Percentiles rank a stretch among this genome's conserved stretches.
Evolutionary conservation across 306 rosid genomes (phyloP).

Genomic region (Dryas octopetala): DNA sequence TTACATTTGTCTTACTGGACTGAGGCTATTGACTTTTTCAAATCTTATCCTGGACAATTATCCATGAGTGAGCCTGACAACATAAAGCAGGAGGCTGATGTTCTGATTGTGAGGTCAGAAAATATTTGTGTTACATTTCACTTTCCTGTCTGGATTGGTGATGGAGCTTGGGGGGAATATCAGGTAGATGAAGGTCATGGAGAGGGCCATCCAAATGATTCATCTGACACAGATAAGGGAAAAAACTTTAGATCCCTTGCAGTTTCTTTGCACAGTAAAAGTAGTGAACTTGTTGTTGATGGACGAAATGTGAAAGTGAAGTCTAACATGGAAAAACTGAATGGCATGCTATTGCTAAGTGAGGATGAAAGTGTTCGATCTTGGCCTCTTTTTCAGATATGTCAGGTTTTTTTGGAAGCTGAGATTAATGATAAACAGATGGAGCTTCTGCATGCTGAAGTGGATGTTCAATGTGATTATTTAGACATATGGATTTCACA

Average conservation of each 20-base stretch:
- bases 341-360: conserved; percentile 44
- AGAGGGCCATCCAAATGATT: conserved; percentile 31
- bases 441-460: conserved; percentile 31
- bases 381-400: conserved; percentile 70
- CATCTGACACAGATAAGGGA: conserved; percentile 40
- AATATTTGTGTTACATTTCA: conserved; percentile 52
- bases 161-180: conserved; percentile 40
- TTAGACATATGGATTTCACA: conserved; percentile 73
- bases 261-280: conserved; percentile 47
- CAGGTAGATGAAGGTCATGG: conserved; percentile 35
- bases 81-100: conserved; percentile 32
- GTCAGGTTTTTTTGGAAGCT: conserved; percentile 49
- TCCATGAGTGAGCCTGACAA: conserved; percentile 35
- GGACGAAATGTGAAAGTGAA: conserved; percentile 41
- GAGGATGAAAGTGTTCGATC: conserved; percentile 50
- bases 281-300: conserved; percentile 45
- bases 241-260: conserved; percentile 42
- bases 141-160: conserved; percentile 54
- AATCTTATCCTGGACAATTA: conserved; percentile 34
- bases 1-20: conserved; percentile 67
- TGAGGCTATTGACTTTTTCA: conserved; percentile 49
- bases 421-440: conserved; percentile 30
- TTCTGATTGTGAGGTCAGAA: conserved; percentile 44
- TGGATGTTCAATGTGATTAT: conserved; percentile 60
- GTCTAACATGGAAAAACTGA: conserved; percentile 59